phyloP scores from a whole-genome alignment of 148 eudicot genomes.

The Camellia lanceoleosa region DNA sequence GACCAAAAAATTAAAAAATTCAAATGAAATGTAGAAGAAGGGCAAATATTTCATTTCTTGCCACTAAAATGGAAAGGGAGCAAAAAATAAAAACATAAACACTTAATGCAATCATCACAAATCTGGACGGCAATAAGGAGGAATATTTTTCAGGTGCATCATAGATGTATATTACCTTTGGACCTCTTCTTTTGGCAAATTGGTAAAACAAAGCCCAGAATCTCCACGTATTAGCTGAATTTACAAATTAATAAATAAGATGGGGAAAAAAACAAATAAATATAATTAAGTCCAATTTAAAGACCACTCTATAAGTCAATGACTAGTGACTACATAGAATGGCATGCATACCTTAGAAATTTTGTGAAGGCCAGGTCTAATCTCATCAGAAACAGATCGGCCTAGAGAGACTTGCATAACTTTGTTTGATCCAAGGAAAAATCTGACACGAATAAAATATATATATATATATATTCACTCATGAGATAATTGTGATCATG shows the following conservation, averaged over 20 bases:
- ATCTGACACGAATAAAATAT: constrained; percentile 37
- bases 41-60: not conserved
- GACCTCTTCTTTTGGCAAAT: constrained; percentile 70
- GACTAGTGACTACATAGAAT: not conserved
- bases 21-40: not conserved
- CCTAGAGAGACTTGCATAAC: constrained; percentile 95
- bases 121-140: no score
- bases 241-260: not conserved
- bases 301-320: not conserved
- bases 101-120: not conserved
- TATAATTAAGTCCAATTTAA: not conserved
- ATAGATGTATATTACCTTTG: constrained; percentile 40
- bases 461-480: not conserved
- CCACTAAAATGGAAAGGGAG: not conserved
- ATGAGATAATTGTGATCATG: not conserved
- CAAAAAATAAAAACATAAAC: not conserved
- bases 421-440: constrained; percentile 97
- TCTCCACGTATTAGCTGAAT: constrained; percentile 77
- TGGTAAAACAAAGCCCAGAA: constrained; percentile 74
- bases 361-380: constrained; percentile 65
- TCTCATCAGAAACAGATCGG: constrained; percentile 79
- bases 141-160: not conserved
- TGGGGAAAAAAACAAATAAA: constrained; percentile 1
- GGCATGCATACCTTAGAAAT: constrained; percentile 61
- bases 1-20: not conserved